Conservation (phyloP, 2,329 filamentous ascomycete species). For the Penicillium sclerotiorum region DNA sequence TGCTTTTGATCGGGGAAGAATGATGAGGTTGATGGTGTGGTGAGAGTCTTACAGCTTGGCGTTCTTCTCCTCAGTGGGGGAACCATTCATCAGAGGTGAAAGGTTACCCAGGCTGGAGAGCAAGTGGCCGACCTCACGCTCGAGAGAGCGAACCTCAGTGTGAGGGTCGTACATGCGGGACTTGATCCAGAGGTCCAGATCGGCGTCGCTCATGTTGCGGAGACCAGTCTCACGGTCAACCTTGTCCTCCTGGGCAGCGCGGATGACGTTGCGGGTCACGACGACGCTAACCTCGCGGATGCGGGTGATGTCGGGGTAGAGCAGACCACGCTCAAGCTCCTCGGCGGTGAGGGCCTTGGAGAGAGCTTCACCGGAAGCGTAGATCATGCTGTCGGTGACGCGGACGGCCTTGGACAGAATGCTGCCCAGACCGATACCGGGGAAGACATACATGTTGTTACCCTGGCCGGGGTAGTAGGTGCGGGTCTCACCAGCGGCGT, state of each 20-base stretch:
- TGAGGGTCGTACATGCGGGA: conserved; percentile 54
- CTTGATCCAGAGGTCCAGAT: conserved; percentile 52
- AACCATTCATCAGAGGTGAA: conserved; percentile 26
- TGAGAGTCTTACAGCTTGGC: conserved; percentile 36
- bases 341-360: conserved; percentile 76
- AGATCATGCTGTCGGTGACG: conserved; percentile 95
- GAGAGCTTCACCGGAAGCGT: conserved; percentile 83
- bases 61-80: conserved; percentile 33
- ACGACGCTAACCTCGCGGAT: conserved; percentile 87
- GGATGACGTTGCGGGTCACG: conserved; percentile 91
- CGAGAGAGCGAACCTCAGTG: conserved; percentile 49
- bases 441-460: conserved; percentile 88
- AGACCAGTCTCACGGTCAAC: conserved; percentile 58
- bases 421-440: conserved; percentile 88
- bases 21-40: not conserved
- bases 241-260: conserved; percentile 79
- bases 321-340: conserved; percentile 78
- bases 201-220: conserved; percentile 45
- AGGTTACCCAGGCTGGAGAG: conserved; percentile 38
- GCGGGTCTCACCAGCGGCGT: conserved; percentile 58
- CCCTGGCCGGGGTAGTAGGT: conserved; percentile 81
- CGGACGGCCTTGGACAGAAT: conserved; percentile 86
- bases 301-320: conserved; percentile 88
- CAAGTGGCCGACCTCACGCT: conserved; percentile 50
- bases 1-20: conserved; percentile 2